Percentiles rank a stretch among this genome's conserved stretches.
Conservation (phyloP, 148 eudicot species). For the Camellia japonica region DNA sequence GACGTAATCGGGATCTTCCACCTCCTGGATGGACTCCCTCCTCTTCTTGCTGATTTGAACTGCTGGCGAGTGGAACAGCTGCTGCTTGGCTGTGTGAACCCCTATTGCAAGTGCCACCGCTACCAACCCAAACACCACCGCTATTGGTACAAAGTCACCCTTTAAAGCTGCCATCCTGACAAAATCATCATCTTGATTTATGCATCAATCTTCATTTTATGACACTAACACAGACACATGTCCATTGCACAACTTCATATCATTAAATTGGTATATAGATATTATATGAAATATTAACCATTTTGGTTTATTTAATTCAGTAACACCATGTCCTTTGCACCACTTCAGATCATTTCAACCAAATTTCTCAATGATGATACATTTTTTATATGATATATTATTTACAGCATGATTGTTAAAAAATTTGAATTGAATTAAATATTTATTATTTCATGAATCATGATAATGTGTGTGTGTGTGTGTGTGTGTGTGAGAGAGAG, state of each 20-base stretch:
- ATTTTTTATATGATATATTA: no score
- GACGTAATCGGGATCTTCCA: constrained; percentile 23
- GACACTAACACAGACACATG: not conserved
- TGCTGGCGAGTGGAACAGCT: constrained; percentile 18
- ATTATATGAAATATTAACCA: no score
- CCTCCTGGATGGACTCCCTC: constrained; percentile 21
- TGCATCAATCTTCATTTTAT: not conserved
- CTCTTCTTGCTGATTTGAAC: constrained; percentile 23
- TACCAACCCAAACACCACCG: constrained; percentile 24
- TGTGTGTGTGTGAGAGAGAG: not conserved
- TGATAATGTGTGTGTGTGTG: no score
- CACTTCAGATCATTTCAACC: no score
- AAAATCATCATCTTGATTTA: not conserved
- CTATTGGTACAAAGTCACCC: constrained; percentile 21
- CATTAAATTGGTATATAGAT: no score
- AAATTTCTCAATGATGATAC: no score
- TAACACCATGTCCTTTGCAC: no score
- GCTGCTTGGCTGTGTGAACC: constrained; percentile 21
- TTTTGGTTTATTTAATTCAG: no score
- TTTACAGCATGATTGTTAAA: no score
- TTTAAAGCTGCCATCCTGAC: not conserved
- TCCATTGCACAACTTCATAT: no score
- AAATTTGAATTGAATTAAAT: no score
- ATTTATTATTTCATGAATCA: no score
- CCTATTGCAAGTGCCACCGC: constrained; percentile 19